A percentile compares a stretch with the other conserved stretches of the same genome.
Conservation (phyloP, 441 rosid species). For the Daphne laureola region DNA sequence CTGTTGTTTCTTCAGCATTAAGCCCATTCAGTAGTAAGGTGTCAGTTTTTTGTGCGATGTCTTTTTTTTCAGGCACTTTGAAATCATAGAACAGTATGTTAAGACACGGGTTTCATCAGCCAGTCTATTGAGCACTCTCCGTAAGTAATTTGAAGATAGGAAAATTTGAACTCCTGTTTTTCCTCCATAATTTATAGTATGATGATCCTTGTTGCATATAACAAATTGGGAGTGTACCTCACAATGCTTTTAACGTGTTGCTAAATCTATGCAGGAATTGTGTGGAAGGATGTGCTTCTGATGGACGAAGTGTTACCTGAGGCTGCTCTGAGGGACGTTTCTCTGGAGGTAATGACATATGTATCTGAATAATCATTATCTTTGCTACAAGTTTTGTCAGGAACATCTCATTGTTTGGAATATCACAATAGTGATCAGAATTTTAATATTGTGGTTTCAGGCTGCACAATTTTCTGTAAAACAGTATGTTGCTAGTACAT, state of each 20-base stretch:
- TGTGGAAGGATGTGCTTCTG: conserved; percentile 84
- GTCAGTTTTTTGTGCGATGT: not conserved
- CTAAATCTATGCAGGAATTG: conserved; percentile 44
- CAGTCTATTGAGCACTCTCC: conserved; percentile 47
- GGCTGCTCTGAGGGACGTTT: conserved; percentile 67
- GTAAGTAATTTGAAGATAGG: conserved; percentile 43
- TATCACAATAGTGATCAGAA: no score
- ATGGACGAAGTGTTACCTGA: conserved; percentile 79
- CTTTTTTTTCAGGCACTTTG: conserved; percentile 59
- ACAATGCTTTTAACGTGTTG: conserved; percentile 10
- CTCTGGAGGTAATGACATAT: conserved; percentile 51
- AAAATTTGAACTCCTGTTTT: conserved; percentile 11
- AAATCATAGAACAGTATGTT: conserved; percentile 46
- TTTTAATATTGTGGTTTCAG: conserved; percentile 37
- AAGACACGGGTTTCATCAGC: conserved; percentile 49
- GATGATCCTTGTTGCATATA: not conserved
- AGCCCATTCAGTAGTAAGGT: no score
- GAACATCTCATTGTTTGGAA: no score
- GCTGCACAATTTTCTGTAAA: conserved; percentile 67
- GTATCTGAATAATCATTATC: not conserved
- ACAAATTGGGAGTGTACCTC: not conserved
- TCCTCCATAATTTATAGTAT: conserved; percentile 8
- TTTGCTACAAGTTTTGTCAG: no score
- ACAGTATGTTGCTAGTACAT: conserved; percentile 52
- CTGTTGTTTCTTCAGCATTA: not conserved